These are phyloP conservation scores for Plicaturopsis crispa DNA, from an alignment of 768 basidiomycete species.

Conservation along the genomic window DNA sequence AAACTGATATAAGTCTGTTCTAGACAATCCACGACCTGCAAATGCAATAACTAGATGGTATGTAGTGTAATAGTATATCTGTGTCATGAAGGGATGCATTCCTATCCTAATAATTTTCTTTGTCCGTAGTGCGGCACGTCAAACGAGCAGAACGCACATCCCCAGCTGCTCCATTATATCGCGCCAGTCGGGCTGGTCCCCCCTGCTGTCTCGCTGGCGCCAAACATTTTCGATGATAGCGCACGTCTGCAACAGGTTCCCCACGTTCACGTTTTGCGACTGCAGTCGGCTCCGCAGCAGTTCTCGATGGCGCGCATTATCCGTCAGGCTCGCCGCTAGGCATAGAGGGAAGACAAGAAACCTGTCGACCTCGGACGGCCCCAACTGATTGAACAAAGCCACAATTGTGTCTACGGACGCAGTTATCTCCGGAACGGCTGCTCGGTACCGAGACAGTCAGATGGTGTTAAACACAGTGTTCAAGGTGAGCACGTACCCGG, in stretches of 20 bases:
- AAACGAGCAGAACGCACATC: no score
- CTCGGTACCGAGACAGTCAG: constrained; percentile 6
- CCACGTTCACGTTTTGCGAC: constrained; percentile 46
- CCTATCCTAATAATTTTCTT: no score
- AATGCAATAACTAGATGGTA: no score
- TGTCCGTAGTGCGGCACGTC: no score
- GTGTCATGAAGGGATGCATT: no score
- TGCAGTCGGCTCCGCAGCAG: constrained; percentile 52
- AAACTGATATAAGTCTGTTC: no score
- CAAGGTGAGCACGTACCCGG: constrained; percentile 44
- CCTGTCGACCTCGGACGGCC: constrained; percentile 55
- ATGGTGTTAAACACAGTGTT: background rate
- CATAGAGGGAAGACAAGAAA: constrained; percentile 67
- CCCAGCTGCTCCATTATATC: no score
- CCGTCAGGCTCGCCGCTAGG: constrained; percentile 67
- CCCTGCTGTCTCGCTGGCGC: constrained; percentile 55
- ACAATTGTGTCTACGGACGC: constrained; percentile 48
- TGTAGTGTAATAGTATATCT: no score
- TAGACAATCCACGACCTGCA: no score
- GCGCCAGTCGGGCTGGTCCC: constrained; percentile 50
- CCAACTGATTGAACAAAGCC: constrained; percentile 44
- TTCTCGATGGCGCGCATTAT: constrained; percentile 50
- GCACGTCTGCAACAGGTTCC: constrained; percentile 50
- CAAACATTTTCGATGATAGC: constrained; percentile 63
- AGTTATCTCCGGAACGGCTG: constrained; percentile 68